Conservation (phyloP, 2,329 filamentous ascomycete genomes). For the Colletotrichum eleusines region DNA sequence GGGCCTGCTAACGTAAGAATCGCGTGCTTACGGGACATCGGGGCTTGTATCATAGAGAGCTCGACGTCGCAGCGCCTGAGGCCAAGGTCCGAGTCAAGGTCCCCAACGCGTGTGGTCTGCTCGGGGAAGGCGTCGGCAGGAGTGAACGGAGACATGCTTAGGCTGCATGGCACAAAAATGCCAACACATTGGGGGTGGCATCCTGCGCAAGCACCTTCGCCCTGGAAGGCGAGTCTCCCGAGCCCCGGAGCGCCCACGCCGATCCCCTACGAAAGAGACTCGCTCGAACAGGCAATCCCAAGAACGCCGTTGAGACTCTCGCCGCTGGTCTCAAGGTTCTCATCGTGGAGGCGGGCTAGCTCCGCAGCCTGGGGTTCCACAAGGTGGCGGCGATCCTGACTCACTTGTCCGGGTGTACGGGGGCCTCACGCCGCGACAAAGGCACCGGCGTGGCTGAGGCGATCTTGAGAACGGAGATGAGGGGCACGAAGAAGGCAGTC, state of each 20-base stretch:
- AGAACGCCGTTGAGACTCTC: constrained; percentile 49
- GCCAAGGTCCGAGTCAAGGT: neutral
- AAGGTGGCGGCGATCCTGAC: neutral
- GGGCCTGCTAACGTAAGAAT: constrained; percentile 52
- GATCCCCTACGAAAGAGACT: neutral
- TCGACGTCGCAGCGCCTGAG: constrained; percentile 19
- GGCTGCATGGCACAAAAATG: no score
- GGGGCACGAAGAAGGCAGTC: no score
- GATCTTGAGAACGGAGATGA: no score
- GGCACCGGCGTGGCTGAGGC: no score
- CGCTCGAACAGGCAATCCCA: neutral
- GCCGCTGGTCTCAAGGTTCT: constrained; percentile 52
- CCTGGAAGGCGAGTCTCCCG: constrained; percentile 45
- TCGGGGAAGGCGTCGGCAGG: constrained; percentile 44
- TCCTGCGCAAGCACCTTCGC: constrained; percentile 52
- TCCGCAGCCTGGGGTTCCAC: constrained; percentile 50
- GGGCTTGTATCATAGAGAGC: constrained; percentile 15
- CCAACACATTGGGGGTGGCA: no score
- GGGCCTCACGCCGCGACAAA: neutral
- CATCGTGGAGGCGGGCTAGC: constrained; percentile 60
- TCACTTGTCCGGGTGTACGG: constrained; percentile 3
- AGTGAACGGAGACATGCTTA: no score
- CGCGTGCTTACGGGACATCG: constrained; percentile 47
- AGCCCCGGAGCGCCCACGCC: neutral
- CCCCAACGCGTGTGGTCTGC: constrained; percentile 1